Percentiles rank a stretch among this genome's conserved stretches.
phyloP scores from a whole-genome alignment of 139 green algal genomes.

The Micractinium sp. region DNA sequence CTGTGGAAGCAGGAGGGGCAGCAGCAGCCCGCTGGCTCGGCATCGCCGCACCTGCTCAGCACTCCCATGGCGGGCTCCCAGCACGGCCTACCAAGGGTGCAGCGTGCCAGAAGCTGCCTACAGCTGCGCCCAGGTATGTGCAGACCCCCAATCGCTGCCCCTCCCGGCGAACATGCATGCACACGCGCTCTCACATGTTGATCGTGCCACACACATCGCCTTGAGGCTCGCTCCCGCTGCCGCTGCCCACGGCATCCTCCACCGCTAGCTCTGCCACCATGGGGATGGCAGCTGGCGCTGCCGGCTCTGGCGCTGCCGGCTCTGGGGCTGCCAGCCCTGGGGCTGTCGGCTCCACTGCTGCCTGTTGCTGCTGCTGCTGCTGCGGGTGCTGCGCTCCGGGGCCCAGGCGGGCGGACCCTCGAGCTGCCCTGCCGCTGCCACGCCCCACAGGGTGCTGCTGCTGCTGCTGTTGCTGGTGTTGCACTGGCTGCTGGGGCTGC shows the following conservation, averaged over 20 bases:
- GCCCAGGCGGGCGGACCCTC: not conserved
- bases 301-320: not conserved
- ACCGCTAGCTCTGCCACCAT: no score
- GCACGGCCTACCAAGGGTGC: no score
- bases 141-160: no score
- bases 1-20: not conserved
- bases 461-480: not conserved
- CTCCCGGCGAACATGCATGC: no score
- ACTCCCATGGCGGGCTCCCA: no score
- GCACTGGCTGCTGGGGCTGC: no score
- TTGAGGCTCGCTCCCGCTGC: conserved; percentile 11
- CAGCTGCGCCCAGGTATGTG: no score
- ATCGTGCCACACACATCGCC: not conserved
- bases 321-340: not conserved
- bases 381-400: not conserved
- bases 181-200: not conserved
- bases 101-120: no score
- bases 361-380: not conserved
- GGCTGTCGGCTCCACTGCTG: not conserved
- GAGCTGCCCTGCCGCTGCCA: not conserved
- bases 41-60: no score
- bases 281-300: not conserved
- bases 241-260: not conserved
- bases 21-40: not conserved
- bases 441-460: not conserved